These are phyloP conservation scores for Hypoxylon rubiginosum DNA, from an alignment of 2,329 filamentous ascomycete species.

Conservation along the genomic window DNA sequence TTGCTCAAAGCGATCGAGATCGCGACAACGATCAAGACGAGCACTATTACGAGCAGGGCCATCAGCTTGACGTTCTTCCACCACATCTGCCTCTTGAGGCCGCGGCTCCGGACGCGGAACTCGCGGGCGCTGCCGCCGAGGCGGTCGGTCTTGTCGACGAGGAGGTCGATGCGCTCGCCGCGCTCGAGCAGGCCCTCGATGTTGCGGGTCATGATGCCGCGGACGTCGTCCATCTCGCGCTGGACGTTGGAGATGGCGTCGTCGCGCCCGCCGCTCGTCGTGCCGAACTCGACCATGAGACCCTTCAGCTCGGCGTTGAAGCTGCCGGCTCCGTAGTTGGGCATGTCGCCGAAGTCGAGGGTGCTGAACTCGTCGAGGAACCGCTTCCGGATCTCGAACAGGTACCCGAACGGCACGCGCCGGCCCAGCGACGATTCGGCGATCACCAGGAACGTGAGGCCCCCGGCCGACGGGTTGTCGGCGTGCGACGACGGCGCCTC, in stretches of 20 bases:
- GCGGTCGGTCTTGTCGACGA: conserved; percentile 97
- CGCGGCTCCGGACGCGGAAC: conserved; percentile 88
- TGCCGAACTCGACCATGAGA: conserved; percentile 87
- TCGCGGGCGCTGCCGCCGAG: conserved; percentile 90
- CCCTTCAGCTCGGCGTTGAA: conserved; percentile 85
- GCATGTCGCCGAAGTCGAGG: conserved; percentile 82
- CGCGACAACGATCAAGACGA: conserved; percentile 70
- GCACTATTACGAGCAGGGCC: conserved; percentile 79
- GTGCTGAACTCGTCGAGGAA: conserved; percentile 80
- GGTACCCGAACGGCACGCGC: conserved; percentile 91
- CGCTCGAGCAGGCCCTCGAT: conserved; percentile 91
- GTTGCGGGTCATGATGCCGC: conserved; percentile 95
- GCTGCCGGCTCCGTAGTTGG: conserved; percentile 88
- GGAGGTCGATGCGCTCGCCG: conserved; percentile 90
- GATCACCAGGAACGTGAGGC: conserved; percentile 92
- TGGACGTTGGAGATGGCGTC: conserved; percentile 88
- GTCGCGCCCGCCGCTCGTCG: conserved; percentile 78
- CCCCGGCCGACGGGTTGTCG: conserved; percentile 73
- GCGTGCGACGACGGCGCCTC: conserved; percentile 79
- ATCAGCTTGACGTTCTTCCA: conserved; percentile 99
- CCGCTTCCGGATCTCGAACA: conserved; percentile 89
- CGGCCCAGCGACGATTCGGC: conserved; percentile 84
- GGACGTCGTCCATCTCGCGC: conserved; percentile 90
- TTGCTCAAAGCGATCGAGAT: conserved; percentile 69
- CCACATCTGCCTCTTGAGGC: conserved; percentile 95